phyloP scores from a whole-genome alignment of 495 filamentous ascomycete species.

The Penicillium simplicissimum region DNA sequence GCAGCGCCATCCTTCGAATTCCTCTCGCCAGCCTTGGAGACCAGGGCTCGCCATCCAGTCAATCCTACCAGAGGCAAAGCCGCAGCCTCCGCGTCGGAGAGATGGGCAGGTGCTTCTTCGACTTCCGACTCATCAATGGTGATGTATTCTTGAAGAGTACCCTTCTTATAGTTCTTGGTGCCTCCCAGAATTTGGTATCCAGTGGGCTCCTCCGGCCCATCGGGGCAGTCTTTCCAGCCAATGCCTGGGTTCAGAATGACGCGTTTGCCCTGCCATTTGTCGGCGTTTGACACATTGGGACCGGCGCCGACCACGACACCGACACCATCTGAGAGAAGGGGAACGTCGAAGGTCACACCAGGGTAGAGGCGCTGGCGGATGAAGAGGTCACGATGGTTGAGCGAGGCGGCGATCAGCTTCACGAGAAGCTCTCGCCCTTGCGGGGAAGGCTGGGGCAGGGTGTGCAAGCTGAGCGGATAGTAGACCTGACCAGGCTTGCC shows the following conservation, averaged over 20 bases:
- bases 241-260: slow-evolving; percentile 73
- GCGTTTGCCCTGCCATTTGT: slow-evolving; percentile 59
- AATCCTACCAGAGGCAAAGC: slow-evolving; percentile 79
- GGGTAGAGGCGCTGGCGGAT: slow-evolving; percentile 91
- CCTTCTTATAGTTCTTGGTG: slow-evolving; percentile 59
- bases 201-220: slow-evolving; percentile 67
- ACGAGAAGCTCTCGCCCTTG: slow-evolving; percentile 66
- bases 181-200: slow-evolving; percentile 73
- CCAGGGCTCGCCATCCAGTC: slow-evolving; percentile 83
- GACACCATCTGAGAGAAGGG: slow-evolving; percentile 77
- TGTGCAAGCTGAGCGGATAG: slow-evolving; percentile 61
- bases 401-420: slow-evolving; percentile 68
- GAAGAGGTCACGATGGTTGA: slow-evolving; percentile 93
- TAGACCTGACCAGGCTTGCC: slow-evolving; percentile 76
- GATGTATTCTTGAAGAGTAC: slow-evolving; percentile 71
- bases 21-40: slow-evolving; percentile 62
- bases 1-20: slow-evolving; percentile 61
- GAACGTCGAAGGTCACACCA: slow-evolving; percentile 69
- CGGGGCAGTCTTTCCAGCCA: slow-evolving; percentile 71
- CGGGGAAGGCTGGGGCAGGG: slow-evolving; percentile 60
- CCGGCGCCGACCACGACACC: slow-evolving; percentile 69
- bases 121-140: slow-evolving; percentile 70
- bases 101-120: slow-evolving; percentile 70
- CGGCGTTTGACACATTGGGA: slow-evolving; percentile 44
- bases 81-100: slow-evolving; percentile 71